These are phyloP conservation scores for Macrolepiota dolichaula DNA, from an alignment of 768 basidiomycete genomes.

Conservation along the genomic window DNA sequence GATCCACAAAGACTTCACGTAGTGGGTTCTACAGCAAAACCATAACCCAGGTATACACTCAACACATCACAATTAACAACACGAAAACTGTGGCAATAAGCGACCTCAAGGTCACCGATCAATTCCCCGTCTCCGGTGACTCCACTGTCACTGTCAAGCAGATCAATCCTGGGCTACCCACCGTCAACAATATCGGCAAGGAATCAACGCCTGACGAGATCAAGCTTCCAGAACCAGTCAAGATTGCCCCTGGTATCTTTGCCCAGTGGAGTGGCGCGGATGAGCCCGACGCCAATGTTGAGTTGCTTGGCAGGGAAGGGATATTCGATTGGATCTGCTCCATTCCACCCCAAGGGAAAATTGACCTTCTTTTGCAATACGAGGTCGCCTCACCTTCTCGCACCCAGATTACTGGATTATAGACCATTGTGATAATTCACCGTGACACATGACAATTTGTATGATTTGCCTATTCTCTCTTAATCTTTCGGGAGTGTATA, in stretches of 20 bases:
- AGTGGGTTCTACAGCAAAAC: conserved; percentile 34
- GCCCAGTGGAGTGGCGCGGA: conserved; percentile 39
- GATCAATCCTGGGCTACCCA: conserved; percentile 25
- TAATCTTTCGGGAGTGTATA: too few species aligned
- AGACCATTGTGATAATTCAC: not conserved
- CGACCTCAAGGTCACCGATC: conserved; percentile 35
- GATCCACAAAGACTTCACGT: conserved; percentile 27
- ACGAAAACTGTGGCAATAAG: conserved; percentile 30
- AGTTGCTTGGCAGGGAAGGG: conserved; percentile 28
- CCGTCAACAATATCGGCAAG: not conserved
- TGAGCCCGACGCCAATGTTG: conserved; percentile 23
- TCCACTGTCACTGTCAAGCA: conserved; percentile 39
- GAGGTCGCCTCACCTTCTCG: conserved; percentile 30
- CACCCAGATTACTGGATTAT: conserved; percentile 20
- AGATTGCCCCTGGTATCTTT: conserved; percentile 23
- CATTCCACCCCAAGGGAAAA: conserved; percentile 25
- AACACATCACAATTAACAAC: conserved; percentile 38
- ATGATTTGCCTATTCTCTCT: not conserved
- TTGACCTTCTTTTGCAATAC: conserved; percentile 34
- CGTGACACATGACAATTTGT: not conserved
- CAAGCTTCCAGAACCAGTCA: conserved; percentile 19
- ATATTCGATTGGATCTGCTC: conserved; percentile 30
- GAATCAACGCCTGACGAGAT: conserved; percentile 11
- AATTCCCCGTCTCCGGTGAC: conserved; percentile 35
- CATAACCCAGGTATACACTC: conserved; percentile 27